Percentiles rank a stretch among this genome's conserved stretches.
phyloP scores from a whole-genome alignment of 108 stramenopile genomes.

The Conticribra weissflogii region DNA sequence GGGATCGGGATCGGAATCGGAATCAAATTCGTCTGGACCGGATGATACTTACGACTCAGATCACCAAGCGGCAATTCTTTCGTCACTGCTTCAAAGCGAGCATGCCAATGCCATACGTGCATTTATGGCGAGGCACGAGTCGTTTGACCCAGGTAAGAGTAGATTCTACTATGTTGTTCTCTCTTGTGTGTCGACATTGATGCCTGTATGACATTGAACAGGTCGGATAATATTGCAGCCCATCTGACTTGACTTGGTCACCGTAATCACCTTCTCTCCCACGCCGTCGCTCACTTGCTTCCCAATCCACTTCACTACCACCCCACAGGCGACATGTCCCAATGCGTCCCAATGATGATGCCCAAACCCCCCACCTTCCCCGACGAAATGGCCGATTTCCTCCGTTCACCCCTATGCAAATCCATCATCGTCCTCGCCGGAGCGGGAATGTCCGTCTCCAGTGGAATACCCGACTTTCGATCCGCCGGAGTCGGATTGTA shows the following conservation, averaged over 20 bases:
- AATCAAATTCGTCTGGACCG: background rate
- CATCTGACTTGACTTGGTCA: too few species aligned
- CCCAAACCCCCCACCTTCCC: conserved; percentile 37
- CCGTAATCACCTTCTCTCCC: too few species aligned
- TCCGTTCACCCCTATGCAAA: conserved; percentile 38
- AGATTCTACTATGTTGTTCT: too few species aligned
- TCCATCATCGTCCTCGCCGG: conserved; percentile 76
- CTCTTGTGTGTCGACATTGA: too few species aligned
- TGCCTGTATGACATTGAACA: too few species aligned
- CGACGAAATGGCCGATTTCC: conserved; percentile 42
- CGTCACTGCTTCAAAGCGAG: conserved; percentile 31
- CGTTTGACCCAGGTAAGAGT: conserved; percentile 21
- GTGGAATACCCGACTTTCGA: conserved; percentile 86
- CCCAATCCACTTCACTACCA: too few species aligned
- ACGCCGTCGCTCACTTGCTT: too few species aligned
- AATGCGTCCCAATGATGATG: conserved; percentile 38
- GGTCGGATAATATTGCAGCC: too few species aligned
- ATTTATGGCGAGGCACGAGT: conserved; percentile 21
- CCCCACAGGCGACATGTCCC: conserved; percentile 36
- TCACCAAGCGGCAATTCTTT: conserved; percentile 34
- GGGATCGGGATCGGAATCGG: too few species aligned
- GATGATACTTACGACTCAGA: background rate
- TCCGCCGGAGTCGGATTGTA: conserved; percentile 58
- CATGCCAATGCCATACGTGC: conserved; percentile 28
- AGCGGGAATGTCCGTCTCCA: conserved; percentile 66